Evolutionary conservation across 441 rosid genomes (phyloP).

Genomic region (Croton laevigatus): DNA sequence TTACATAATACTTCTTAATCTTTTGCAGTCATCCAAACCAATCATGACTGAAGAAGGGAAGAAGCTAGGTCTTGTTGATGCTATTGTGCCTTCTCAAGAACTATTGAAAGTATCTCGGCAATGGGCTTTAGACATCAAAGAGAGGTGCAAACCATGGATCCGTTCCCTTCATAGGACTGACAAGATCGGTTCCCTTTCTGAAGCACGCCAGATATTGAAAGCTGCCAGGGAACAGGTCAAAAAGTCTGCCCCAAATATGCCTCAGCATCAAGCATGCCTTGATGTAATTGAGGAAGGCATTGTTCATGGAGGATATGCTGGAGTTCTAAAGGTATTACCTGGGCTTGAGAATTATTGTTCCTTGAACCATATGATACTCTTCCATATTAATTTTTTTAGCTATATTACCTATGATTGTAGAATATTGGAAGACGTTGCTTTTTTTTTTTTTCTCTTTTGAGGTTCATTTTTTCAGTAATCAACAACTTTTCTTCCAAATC

Average conservation of each 20-base stretch:
- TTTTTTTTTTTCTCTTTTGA: not conserved
- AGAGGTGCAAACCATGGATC: slow-evolving; percentile 73
- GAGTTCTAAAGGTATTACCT: slow-evolving; percentile 69
- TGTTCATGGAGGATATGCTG: slow-evolving; percentile 84
- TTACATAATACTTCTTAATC: slow-evolving; percentile 1
- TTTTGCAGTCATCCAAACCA: slow-evolving; percentile 74
- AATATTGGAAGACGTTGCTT: not conserved
- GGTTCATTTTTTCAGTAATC: not conserved
- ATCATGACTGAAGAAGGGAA: slow-evolving; percentile 83
- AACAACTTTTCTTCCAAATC: not conserved
- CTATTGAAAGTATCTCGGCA: slow-evolving; percentile 68
- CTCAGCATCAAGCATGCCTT: slow-evolving; percentile 82
- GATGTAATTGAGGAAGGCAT: slow-evolving; percentile 94
- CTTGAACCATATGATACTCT: not conserved
- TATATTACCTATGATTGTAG: slow-evolving; percentile 10
- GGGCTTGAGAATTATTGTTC: slow-evolving; percentile 4
- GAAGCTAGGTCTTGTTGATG: slow-evolving; percentile 84
- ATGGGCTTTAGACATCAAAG: slow-evolving; percentile 87
- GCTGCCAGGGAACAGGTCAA: slow-evolving; percentile 64
- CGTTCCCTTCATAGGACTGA: slow-evolving; percentile 85
- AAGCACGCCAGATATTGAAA: slow-evolving; percentile 64
- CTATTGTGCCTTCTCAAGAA: slow-evolving; percentile 67
- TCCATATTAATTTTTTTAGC: slow-evolving; percentile 9
- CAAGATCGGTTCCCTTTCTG: slow-evolving; percentile 79
- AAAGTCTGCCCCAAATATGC: slow-evolving; percentile 76